These are phyloP conservation scores for Podospora pseudocomata DNA, from an alignment of 495 filamentous ascomycete genomes.

Conservation along the genomic window DNA sequence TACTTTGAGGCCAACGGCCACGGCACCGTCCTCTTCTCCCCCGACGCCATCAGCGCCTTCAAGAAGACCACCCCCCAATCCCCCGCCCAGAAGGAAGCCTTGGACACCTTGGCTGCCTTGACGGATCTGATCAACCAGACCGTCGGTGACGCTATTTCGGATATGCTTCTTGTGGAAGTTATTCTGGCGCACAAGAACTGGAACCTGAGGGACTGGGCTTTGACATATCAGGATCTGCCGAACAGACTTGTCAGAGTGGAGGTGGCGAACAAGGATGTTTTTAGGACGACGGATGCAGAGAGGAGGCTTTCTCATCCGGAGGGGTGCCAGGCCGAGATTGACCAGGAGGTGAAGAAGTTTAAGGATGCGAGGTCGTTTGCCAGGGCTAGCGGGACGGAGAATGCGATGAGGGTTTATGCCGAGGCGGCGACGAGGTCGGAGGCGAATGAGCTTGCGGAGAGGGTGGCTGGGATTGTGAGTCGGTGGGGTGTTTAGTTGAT, in stretches of 20 bases:
- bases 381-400: constrained; percentile 89
- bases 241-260: constrained; percentile 92
- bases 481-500: constrained; percentile 25
- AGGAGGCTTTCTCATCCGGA: constrained; percentile 74
- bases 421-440: constrained; percentile 84
- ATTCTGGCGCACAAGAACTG: constrained; percentile 94
- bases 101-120: constrained; percentile 76
- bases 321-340: constrained; percentile 78
- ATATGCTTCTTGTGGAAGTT: constrained; percentile 92
- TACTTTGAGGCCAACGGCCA: constrained; percentile 99
- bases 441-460: constrained; percentile 79
- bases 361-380: constrained; percentile 88
- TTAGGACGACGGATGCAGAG: constrained; percentile 89
- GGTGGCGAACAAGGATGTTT: constrained; percentile 79
- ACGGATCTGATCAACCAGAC: constrained; percentile 94
- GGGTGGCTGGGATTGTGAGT: constrained; percentile 70
- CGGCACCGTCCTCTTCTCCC: constrained; percentile 92
- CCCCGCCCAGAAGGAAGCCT: constrained; percentile 79
- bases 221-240: constrained; percentile 91
- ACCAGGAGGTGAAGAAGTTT: constrained; percentile 82
- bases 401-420: constrained; percentile 95
- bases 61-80: constrained; percentile 76
- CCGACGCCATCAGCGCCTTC: constrained; percentile 71
- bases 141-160: constrained; percentile 91
- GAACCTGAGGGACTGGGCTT: constrained; percentile 85